Evolutionary conservation across 371 early-diverging fungal species (phyloP), one percentile per base, ranked within the genome.

Genomic region (Mortierella sp.): DNA sequence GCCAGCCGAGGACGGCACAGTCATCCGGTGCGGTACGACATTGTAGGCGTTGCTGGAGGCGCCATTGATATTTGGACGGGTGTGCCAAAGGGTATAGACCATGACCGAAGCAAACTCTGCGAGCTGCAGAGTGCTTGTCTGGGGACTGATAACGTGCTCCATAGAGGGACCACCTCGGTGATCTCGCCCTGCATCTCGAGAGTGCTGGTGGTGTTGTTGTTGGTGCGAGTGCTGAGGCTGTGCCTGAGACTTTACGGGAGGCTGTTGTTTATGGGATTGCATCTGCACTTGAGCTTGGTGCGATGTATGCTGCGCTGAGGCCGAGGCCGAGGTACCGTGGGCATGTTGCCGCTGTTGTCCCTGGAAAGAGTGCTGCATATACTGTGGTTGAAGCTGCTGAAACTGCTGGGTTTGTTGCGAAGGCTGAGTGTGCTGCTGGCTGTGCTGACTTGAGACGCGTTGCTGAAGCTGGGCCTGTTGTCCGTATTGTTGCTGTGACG

Each of bases 21-120:
- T 80, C 14, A 80, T 67, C 63, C 62, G 44, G 29, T 28, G 67
- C 23, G 58, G 52, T 62, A 50, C 66, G 67, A 57, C 47, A 45
- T 46, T 57, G 21, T 52, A 65, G 59, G 56, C 70, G 64, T 45
- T 45, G 69, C 60, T 57, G 43, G 62, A 56, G 46, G 57, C 48
- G 44, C 44, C 56, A 18, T 68, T 46, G 62, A 62, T 53, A 57
- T 57, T 57, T 28, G 69, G 70, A 51, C 85, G 75, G 30, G 84
- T 83, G 69, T 86, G 86, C 88, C 88, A 87, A 84, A 87, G 84
- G 56, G 84, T 70, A 80, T 84, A 84, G 6, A 86, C 84, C 84
- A 87, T 86, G 25, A 83, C 83, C 21, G 88, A 85, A 18, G 84
- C 85, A 74, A 87, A 87, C 64, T 87, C 86, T 30, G 86, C 86